Evolutionary conservation across 495 filamentous ascomycete species (phyloP).

Genomic region (Tetracladium setigerum): DNA sequence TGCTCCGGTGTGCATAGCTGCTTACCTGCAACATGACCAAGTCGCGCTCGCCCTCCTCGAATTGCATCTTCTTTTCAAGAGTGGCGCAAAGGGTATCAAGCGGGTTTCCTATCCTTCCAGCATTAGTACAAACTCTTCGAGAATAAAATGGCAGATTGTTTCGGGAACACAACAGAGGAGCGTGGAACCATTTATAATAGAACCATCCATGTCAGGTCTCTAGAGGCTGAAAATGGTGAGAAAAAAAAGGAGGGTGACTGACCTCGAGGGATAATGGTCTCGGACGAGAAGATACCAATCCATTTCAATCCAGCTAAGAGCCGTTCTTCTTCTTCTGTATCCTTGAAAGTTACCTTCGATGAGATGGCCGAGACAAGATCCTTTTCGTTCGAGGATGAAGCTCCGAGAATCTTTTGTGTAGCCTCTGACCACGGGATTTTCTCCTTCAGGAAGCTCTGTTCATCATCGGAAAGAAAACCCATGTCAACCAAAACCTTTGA

Average conservation of each 20-base stretch:
- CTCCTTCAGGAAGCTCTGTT: slow-evolving; percentile 48
- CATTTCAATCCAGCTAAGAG: slow-evolving; percentile 76
- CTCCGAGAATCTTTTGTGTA: slow-evolving; percentile 67
- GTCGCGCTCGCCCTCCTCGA: slow-evolving; percentile 75
- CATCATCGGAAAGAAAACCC: slow-evolving; percentile 71
- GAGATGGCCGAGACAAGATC: slow-evolving; percentile 66
- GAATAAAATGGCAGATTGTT: no score
- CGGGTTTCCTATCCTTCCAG: slow-evolving; percentile 72
- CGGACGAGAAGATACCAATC: slow-evolving; percentile 81
- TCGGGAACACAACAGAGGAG: no score
- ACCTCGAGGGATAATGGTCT: slow-evolving; percentile 61
- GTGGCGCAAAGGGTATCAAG: slow-evolving; percentile 86
- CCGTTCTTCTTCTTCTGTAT: slow-evolving; percentile 63
- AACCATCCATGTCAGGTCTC: no score
- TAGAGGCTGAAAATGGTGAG: no score
- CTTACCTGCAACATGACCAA: slow-evolving; percentile 51
- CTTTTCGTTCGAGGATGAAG: slow-evolving; percentile 52
- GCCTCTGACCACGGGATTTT: slow-evolving; percentile 73
- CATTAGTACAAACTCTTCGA: no score
- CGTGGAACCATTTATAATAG: no score
- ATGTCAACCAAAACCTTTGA: slow-evolving; percentile 85
- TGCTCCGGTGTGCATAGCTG: no score
- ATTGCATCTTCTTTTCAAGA: slow-evolving; percentile 89
- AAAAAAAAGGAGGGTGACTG: no score
- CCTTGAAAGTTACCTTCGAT: slow-evolving; percentile 63